Base-by-base conservation (phyloP, 495 filamentous ascomycete genomes). In the Pseudomonodictys pantanalensis region DNA sequence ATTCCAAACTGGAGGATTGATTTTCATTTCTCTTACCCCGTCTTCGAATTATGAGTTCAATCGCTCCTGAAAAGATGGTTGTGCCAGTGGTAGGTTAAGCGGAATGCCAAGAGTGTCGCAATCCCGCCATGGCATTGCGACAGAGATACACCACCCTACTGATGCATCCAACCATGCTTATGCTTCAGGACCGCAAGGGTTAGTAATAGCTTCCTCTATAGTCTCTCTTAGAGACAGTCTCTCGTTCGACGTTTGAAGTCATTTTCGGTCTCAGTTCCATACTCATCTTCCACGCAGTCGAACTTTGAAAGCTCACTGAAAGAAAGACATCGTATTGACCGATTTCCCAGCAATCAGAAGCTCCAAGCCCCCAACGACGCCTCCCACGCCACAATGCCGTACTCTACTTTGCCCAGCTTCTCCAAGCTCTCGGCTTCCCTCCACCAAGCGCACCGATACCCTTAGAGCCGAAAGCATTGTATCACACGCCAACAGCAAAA, bases 371-470 rank as follows among this genome's bases (percentile, higher is more conserved):
- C 30, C 20, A 57, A 44, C 54, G 26, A 57, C 52, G 38, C 52
- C 39, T 56, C 51, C 5, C 12, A 8, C n/a, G 42, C 20, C 28
- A 20, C 23, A 5, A 8, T 12, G n/a, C 30, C 15, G 12, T 29
- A 22, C 33, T 24, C 44, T 23, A 11, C 20, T 20, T 20, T 60
- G 60, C 60, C 60, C 47, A 64, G 60, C 33, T 29, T 38, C 39
- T n/a, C 43, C 53, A 58, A 64, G 53, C 46, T 26, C 60, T 64
- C 54, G 60, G 53, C 18, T 23, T 30, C 33, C 33, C n/a, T 32
- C 28, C 24, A 20, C 18, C 24, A n/a, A 35, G 39, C 24, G 51
- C 38, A 47, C 3, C 23, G 35, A 24, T 50, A 44, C 39, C 49
- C 33, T 56, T 26, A 17, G 45, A 5, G 28, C 17, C 58, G 53